These are phyloP conservation scores for Hordeum marinum DNA, from an alignment of 176 grass and related monocot species.

Conservation along the genomic window DNA sequence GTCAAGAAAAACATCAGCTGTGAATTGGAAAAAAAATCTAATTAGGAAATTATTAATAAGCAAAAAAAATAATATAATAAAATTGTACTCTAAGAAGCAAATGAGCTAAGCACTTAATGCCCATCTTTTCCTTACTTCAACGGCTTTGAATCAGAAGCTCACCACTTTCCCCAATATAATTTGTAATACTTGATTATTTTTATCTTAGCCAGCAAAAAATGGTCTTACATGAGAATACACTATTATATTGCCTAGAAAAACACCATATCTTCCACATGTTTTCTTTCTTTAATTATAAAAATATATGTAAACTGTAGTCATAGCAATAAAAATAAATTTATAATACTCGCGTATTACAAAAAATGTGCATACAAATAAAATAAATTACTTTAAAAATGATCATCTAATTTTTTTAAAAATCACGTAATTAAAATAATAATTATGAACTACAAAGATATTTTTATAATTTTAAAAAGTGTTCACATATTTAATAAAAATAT, in stretches of 20 bases:
- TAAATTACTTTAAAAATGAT: too few relatives aligned
- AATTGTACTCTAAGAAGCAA: slow-evolving; percentile 65
- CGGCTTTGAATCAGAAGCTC: slow-evolving; percentile 74
- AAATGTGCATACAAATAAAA: too few relatives aligned
- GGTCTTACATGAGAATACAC: slow-evolving; percentile 89
- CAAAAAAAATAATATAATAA: background rate
- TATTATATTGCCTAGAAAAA: slow-evolving; percentile 72
- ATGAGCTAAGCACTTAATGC: slow-evolving; percentile 50
- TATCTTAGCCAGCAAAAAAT: slow-evolving; percentile 74
- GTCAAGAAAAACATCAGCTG: slow-evolving; percentile 83
- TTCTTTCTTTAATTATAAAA: too few relatives aligned
- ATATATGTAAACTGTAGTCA: too few relatives aligned
- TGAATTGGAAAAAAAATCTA: slow-evolving; percentile 5
- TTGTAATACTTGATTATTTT: slow-evolving; percentile 57
- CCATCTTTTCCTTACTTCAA: slow-evolving; percentile 76
- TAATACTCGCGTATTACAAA: too few relatives aligned
- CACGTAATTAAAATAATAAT: too few relatives aligned
- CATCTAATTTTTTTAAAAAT: too few relatives aligned
- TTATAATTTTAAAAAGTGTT: background rate
- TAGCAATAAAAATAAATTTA: too few relatives aligned
- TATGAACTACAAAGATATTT: too few relatives aligned
- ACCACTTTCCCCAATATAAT: slow-evolving; percentile 85
- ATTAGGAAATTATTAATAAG: background rate
- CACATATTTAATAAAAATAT: too few relatives aligned
- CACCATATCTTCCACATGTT: background rate